Conservation (phyloP, 192 early-diverging fungal species). For the Chytriomyces sp. region DNA sequence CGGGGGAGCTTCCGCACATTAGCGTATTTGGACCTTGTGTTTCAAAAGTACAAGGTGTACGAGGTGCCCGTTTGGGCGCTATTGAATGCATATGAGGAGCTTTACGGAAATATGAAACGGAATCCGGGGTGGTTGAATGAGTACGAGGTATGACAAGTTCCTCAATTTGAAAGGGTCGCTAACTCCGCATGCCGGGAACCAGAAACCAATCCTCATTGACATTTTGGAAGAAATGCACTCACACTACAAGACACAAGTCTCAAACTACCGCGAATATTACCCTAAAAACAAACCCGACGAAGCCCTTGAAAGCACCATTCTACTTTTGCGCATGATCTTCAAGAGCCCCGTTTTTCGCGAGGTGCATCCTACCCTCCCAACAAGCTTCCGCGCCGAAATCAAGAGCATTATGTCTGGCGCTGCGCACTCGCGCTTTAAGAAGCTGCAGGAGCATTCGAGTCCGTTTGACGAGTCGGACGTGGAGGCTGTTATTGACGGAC, state of each 20-base stretch:
- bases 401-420: slow-evolving; percentile 44
- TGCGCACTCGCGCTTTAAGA: slow-evolving; percentile 43
- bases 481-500: slow-evolving; percentile 49
- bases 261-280: slow-evolving; percentile 56
- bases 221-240: slow-evolving; percentile 53
- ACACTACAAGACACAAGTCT: slow-evolving; percentile 51
- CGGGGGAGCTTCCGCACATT: slow-evolving; percentile 47
- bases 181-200: neutral
- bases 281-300: slow-evolving; percentile 57
- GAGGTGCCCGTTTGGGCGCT: slow-evolving; percentile 46
- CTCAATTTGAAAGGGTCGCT: neutral
- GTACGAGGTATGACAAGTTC: slow-evolving; percentile 34
- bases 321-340: slow-evolving; percentile 58
- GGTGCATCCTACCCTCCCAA: slow-evolving; percentile 43
- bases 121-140: slow-evolving; percentile 37
- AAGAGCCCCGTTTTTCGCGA: slow-evolving; percentile 48
- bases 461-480: slow-evolving; percentile 55
- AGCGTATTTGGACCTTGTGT: slow-evolving; percentile 48
- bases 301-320: slow-evolving; percentile 52
- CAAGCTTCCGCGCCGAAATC: slow-evolving; percentile 46
- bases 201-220: slow-evolving; percentile 44
- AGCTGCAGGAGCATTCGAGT: slow-evolving; percentile 45
- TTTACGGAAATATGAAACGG: slow-evolving; percentile 47
- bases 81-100: slow-evolving; percentile 44
- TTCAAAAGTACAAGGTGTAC: slow-evolving; percentile 48